phyloP scores from a whole-genome alignment of 495 filamentous ascomycete species.

The Neurospora tetraspora region DNA sequence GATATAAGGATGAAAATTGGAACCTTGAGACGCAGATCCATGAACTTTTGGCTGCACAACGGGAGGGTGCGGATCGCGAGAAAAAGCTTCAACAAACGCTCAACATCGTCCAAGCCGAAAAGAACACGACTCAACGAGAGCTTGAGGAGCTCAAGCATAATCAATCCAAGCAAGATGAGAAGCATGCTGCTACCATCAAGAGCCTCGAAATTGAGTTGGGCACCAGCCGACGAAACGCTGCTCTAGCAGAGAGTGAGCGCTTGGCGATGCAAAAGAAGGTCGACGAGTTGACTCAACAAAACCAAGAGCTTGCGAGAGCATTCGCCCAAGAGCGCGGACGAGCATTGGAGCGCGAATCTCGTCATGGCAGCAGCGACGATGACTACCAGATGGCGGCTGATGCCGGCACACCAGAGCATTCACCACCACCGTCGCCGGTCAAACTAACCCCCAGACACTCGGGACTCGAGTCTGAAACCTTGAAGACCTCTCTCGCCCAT shows the following conservation, averaged over 20 bases:
- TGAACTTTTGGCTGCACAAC: constrained; percentile 58
- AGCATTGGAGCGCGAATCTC: constrained; percentile 50
- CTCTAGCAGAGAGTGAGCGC: constrained; percentile 64
- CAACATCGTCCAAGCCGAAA: constrained; percentile 59
- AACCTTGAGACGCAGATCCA: constrained; percentile 82
- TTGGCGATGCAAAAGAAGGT: constrained; percentile 66
- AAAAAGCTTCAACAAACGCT: constrained; percentile 65
- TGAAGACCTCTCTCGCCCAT: constrained; percentile 87
- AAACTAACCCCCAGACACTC: constrained; percentile 87
- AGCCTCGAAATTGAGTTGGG: constrained; percentile 82
- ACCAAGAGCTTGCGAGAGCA: constrained; percentile 77
- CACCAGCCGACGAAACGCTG: constrained; percentile 62
- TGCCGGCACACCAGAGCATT: constrained; percentile 73
- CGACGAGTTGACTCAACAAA: constrained; percentile 76
- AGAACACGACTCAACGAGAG: constrained; percentile 65
- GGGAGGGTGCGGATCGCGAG: constrained; percentile 68
- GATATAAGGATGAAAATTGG: constrained; percentile 98
- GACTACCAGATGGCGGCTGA: constrained; percentile 56
- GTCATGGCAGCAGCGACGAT: constrained; percentile 47
- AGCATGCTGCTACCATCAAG: constrained; percentile 63
- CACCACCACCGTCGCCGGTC: constrained; percentile 78
- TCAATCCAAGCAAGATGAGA: constrained; percentile 69
- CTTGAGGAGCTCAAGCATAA: constrained; percentile 76
- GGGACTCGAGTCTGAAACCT: constrained; percentile 82
- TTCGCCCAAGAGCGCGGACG: constrained; percentile 58